These are phyloP conservation scores for Sporobolus alterniflorus DNA, from an alignment of 202 grass and related monocot genomes.

Conservation along the genomic window DNA sequence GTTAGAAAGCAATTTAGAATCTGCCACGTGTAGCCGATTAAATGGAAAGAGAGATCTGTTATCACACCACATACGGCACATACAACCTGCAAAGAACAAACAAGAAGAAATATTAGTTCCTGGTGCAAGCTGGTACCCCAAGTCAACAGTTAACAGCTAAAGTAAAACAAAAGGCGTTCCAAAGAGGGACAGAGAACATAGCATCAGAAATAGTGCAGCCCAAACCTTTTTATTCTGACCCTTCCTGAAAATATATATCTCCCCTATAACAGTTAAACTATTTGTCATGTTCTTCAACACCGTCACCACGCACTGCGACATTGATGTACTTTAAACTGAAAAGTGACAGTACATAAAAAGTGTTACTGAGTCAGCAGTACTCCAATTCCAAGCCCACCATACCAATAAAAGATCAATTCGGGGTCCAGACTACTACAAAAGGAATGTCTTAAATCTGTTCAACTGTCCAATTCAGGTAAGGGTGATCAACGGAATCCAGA, in stretches of 20 bases:
- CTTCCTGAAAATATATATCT: slow-evolving; percentile 82
- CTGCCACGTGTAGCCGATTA: slow-evolving; percentile 81
- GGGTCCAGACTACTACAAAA: background rate
- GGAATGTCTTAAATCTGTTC: background rate
- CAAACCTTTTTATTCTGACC: slow-evolving; percentile 83
- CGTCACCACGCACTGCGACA: slow-evolving; percentile 90
- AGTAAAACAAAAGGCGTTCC: background rate
- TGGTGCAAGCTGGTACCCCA: background rate
- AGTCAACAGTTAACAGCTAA: background rate
- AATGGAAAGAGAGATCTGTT: slow-evolving; percentile 94
- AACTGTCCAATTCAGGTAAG: background rate
- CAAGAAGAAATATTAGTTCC: background rate
- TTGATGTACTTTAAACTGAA: slow-evolving; percentile 95
- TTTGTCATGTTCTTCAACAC: slow-evolving; percentile 95
- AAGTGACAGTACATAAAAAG: background rate
- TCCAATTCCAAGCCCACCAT: background rate
- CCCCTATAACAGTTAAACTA: slow-evolving; percentile 82
- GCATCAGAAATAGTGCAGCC: slow-evolving; percentile 87
- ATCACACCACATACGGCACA: slow-evolving; percentile 75
- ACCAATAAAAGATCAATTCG: background rate
- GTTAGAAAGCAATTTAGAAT: slow-evolving; percentile 93
- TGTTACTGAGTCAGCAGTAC: background rate
- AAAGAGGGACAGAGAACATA: slow-evolving; percentile 42
- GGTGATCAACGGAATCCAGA: slow-evolving; percentile 49
- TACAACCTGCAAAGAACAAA: slow-evolving; percentile 58